Evolutionary conservation across 2,329 filamentous ascomycete genomes (phyloP).

Genomic region (Cyanodermella asteris): DNA sequence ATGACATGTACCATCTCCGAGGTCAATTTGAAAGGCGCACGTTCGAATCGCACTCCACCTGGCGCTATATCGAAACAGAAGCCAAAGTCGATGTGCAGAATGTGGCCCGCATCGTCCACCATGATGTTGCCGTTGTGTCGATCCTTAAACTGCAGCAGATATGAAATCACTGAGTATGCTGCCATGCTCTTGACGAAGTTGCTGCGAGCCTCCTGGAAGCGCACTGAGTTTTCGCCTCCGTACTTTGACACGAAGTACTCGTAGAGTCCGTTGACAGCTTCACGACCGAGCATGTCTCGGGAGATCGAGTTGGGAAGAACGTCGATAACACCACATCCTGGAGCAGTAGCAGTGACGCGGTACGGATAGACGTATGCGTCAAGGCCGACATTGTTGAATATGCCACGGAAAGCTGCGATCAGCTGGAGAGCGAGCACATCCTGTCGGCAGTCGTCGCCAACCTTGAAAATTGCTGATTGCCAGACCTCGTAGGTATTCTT

Average conservation of each 20-base stretch:
- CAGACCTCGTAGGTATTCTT: constrained; percentile 66
- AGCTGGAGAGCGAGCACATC: constrained; percentile 93
- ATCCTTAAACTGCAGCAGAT: constrained; percentile 95
- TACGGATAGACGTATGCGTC: constrained; percentile 96
- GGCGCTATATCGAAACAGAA: constrained; percentile 99
- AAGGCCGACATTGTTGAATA: constrained; percentile 84
- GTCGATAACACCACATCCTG: constrained; percentile 94
- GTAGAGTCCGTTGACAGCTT: constrained; percentile 93
- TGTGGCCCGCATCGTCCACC: constrained; percentile 92
- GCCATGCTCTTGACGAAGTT: constrained; percentile 99
- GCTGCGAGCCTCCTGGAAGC: constrained; percentile 81
- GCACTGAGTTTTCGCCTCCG: constrained; percentile 82
- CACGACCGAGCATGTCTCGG: constrained; percentile 92
- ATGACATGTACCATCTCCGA: constrained; percentile 98
- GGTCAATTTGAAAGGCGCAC: constrained; percentile 94
- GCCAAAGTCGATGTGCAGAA: constrained; percentile 95
- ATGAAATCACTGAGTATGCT: constrained; percentile 91
- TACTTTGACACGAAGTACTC: constrained; percentile 98
- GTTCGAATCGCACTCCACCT: constrained; percentile 90
- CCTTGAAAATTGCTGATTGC: constrained; percentile 99
- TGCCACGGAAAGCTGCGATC: constrained; percentile 91
- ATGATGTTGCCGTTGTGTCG: constrained; percentile 99
- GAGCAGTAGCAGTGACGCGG: constrained; percentile 88
- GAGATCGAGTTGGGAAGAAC: constrained; percentile 95
- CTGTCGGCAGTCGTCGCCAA: constrained; percentile 93